A percentile compares a stretch with the other conserved stretches of the same genome.
Evolutionary conservation across 352 stramenopile genomes (phyloP).

Genomic region (Peronospora destructor): DNA sequence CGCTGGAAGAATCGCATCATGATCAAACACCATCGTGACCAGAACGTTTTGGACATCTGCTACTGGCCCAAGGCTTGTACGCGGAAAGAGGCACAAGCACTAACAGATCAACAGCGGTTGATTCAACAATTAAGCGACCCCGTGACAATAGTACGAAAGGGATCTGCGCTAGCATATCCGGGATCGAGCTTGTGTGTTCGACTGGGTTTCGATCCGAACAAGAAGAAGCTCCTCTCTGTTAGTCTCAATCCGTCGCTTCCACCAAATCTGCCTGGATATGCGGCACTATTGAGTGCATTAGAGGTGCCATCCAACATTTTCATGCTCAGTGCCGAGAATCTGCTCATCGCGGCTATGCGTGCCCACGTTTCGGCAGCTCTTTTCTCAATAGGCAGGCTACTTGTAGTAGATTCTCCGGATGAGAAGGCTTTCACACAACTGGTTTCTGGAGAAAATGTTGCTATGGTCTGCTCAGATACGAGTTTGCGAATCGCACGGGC

Average conservation of each 20-base stretch:
- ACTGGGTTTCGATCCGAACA: slow-evolving; percentile 48
- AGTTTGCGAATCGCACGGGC: slow-evolving; percentile 57
- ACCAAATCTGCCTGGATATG: slow-evolving; percentile 50
- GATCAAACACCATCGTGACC: slow-evolving; percentile 72
- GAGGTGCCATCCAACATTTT: slow-evolving; percentile 76
- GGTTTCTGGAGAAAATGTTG: slow-evolving; percentile 64
- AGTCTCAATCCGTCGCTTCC: slow-evolving; percentile 57
- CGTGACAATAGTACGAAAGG: slow-evolving; percentile 15
- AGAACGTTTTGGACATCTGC: slow-evolving; percentile 74
- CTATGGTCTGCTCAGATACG: slow-evolving; percentile 48
- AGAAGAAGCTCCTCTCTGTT: slow-evolving; percentile 57
- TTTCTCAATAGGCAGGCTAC: slow-evolving; percentile 61
- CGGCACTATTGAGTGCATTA: slow-evolving; percentile 47
- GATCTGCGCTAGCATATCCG: slow-evolving; percentile 36
- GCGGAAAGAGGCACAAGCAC: slow-evolving; percentile 40
- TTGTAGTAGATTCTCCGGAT: slow-evolving; percentile 63
- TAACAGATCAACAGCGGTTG: slow-evolving; percentile 58
- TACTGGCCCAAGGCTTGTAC: slow-evolving; percentile 75
- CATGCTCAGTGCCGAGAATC: slow-evolving; percentile 60
- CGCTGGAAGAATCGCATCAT: slow-evolving; percentile 76
- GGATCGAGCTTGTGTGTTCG: slow-evolving; percentile 68
- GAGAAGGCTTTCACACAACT: slow-evolving; percentile 46
- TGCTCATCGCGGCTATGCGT: slow-evolving; percentile 70
- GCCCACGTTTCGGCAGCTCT: slow-evolving; percentile 65
- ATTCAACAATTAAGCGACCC: slow-evolving; percentile 51